A percentile compares a stretch with the other conserved stretches of the same genome.
These are phyloP conservation scores for Phytophthora hybrid DNA, from an alignment of 352 stramenopile genomes.

Conservation along the genomic window DNA sequence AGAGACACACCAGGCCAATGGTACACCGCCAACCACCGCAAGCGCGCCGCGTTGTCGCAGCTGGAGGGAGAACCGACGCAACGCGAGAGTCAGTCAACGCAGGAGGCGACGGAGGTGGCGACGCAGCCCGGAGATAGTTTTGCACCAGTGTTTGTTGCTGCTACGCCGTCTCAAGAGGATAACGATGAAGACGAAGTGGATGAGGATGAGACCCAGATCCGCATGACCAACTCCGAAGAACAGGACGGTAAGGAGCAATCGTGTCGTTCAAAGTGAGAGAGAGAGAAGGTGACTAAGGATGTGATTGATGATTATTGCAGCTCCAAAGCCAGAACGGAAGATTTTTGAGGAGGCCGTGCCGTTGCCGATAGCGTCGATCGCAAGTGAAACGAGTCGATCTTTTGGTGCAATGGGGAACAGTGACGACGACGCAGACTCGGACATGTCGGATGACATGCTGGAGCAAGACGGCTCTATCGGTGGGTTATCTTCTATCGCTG, in stretches of 20 bases:
- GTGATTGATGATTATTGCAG: slow-evolving; percentile 18
- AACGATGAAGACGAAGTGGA: slow-evolving; percentile 51
- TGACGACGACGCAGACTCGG: slow-evolving; percentile 56
- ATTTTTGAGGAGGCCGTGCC: slow-evolving; percentile 66
- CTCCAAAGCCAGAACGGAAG: slow-evolving; percentile 16
- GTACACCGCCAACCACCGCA: slow-evolving; percentile 42
- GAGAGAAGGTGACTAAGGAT: slow-evolving; percentile 15
- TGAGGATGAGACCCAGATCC: slow-evolving; percentile 86
- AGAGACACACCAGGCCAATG: slow-evolving; percentile 57
- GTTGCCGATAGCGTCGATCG: slow-evolving; percentile 18
- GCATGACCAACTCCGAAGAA: slow-evolving; percentile 78
- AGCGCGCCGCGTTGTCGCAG: slow-evolving; percentile 41
- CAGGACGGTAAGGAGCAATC: slow-evolving; percentile 39
- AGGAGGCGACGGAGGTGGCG: slow-evolving; percentile 36
- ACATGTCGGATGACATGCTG: slow-evolving; percentile 80
- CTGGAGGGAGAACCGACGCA: slow-evolving; percentile 56
- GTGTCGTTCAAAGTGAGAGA: not conserved
- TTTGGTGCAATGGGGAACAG: slow-evolving; percentile 20
- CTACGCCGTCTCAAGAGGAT: slow-evolving; percentile 29
- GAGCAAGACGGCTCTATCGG: slow-evolving; percentile 62
- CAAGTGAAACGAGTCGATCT: slow-evolving; percentile 1
- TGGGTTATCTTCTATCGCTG: slow-evolving; percentile 62
- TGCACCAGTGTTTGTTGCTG: slow-evolving; percentile 61
- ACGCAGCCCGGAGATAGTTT: slow-evolving; percentile 1
- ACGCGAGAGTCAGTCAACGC: slow-evolving; percentile 49